phyloP scores from a whole-genome alignment of 768 basidiomycete species.

The Sistotremastrum suecicum region DNA sequence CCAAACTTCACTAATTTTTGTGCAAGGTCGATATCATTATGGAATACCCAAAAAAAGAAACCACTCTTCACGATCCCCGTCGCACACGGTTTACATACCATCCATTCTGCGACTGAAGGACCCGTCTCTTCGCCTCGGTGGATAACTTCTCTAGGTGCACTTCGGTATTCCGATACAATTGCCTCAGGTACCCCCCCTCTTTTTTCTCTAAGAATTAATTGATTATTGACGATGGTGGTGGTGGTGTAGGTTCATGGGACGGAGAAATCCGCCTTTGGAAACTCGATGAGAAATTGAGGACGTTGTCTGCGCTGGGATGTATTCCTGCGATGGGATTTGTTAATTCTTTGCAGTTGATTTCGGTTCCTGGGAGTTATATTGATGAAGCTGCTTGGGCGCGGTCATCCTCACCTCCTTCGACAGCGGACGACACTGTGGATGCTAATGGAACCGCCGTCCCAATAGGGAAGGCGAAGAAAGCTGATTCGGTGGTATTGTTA shows the following conservation, averaged over 20 bases:
- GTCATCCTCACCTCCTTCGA: too few relatives aligned
- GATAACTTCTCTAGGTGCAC: slow-evolving; percentile 72
- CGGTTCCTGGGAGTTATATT: slow-evolving; percentile 28
- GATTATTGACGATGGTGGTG: too few relatives aligned
- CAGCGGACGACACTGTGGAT: slow-evolving; percentile 12
- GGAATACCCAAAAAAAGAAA: slow-evolving; percentile 90
- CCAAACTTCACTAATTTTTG: background rate
- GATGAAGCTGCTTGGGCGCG: slow-evolving; percentile 32
- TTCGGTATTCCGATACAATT: slow-evolving; percentile 85
- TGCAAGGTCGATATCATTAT: slow-evolving; percentile 75
- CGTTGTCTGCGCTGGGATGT: slow-evolving; percentile 53
- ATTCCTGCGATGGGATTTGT: slow-evolving; percentile 65
- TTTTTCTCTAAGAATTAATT: background rate
- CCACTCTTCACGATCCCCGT: slow-evolving; percentile 76
- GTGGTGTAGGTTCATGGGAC: slow-evolving; percentile 93
- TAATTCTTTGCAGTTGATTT: slow-evolving; percentile 78
- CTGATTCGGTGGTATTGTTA: slow-evolving; percentile 33
- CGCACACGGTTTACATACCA: slow-evolving; percentile 76
- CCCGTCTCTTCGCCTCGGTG: slow-evolving; percentile 69
- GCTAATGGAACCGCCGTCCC: too few relatives aligned
- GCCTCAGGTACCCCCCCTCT: slow-evolving; percentile 52
- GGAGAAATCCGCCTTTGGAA: slow-evolving; percentile 85
- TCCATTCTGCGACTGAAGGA: slow-evolving; percentile 59
- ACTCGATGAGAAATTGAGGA: slow-evolving; percentile 62
- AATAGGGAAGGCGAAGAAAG: slow-evolving; percentile 9